These are phyloP conservation scores for Tolypocladium tropicale DNA, from an alignment of 2,329 filamentous ascomycete species.

Conservation along the genomic window DNA sequence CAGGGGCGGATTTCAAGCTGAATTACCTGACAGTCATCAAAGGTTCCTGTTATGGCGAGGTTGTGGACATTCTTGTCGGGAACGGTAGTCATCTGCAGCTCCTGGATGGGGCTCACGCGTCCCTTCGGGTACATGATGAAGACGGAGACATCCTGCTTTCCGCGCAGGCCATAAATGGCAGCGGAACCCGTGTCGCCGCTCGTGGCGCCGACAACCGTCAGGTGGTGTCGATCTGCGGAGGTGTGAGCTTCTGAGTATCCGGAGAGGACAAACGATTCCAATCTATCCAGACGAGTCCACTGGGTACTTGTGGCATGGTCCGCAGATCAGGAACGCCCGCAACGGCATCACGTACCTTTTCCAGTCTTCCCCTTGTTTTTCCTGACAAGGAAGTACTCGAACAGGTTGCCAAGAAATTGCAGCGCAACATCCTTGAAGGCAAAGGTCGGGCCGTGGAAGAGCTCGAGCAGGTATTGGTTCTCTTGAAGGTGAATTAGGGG, in stretches of 20 bases:
- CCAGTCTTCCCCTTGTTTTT: constrained; percentile 61
- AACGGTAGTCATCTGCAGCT: constrained; percentile 95
- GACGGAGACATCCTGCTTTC: constrained; percentile 94
- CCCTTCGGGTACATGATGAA: constrained; percentile 93
- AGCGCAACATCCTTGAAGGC: constrained; percentile 96
- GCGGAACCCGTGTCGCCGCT: constrained; percentile 87
- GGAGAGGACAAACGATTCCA: neutral
- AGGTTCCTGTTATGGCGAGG: constrained; percentile 78
- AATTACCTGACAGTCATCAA: constrained; percentile 82
- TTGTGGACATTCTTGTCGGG: constrained; percentile 89
- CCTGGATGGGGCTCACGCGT: constrained; percentile 82
- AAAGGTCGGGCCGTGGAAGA: constrained; percentile 94
- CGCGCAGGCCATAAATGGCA: constrained; percentile 87
- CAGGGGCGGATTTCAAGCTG: constrained; percentile 75
- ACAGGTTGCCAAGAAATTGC: constrained; percentile 93
- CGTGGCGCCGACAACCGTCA: constrained; percentile 80
- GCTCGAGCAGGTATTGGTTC: constrained; percentile 77
- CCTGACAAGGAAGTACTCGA: constrained; percentile 74
- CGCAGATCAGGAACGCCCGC: neutral
- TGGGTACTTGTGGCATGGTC: neutral
- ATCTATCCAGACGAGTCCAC: neutral
- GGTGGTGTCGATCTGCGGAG: constrained; percentile 55
- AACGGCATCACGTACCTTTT: constrained; percentile 24
- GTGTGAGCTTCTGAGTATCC: constrained; percentile 9
- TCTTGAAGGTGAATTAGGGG: constrained; percentile 66